These are phyloP conservation scores for Fusarium brevicatenulatum DNA, from an alignment of 2,329 filamentous ascomycete genomes.

Conservation along the genomic window DNA sequence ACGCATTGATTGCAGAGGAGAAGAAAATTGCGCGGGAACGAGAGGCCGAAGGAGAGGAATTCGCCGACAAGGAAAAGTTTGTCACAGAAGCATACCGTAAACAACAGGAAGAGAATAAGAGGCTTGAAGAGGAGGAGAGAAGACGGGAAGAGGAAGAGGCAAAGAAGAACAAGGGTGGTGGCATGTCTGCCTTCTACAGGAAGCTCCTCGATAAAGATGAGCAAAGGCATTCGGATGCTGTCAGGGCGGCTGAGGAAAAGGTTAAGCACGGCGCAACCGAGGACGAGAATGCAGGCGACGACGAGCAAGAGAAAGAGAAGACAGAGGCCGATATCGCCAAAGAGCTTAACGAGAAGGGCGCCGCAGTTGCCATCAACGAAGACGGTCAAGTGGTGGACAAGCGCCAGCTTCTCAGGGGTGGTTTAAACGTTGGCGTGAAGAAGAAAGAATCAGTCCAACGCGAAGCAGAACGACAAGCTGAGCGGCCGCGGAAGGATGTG, in stretches of 20 bases:
- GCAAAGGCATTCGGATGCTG: conserved; percentile 72
- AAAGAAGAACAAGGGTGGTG: conserved; percentile 70
- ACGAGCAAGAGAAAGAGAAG: conserved; percentile 66
- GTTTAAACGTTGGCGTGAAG: conserved; percentile 76
- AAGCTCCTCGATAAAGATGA: conserved; percentile 78
- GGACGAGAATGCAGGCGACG: conserved; percentile 53
- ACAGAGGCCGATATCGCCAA: conserved; percentile 71
- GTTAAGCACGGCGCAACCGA: conserved; percentile 53
- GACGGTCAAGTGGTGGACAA: conserved; percentile 87
- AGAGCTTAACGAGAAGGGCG: conserved; percentile 72
- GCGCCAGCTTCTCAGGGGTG: conserved; percentile 79
- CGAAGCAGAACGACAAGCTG: conserved; percentile 38
- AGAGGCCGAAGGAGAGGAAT: conserved; percentile 83
- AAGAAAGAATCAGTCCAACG: conserved; percentile 60
- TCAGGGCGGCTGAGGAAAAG: conserved; percentile 72
- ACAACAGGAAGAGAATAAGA: conserved; percentile 79
- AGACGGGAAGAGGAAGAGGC: conserved; percentile 71
- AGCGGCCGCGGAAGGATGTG: conserved; percentile 50
- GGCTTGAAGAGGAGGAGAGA: conserved; percentile 77
- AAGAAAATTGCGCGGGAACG: conserved; percentile 82
- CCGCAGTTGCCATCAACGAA: conserved; percentile 76
- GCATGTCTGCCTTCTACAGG: conserved; percentile 83
- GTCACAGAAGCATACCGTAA: conserved; percentile 85
- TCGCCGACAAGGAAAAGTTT: conserved; percentile 84
- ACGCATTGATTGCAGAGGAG: conserved; percentile 81